These are phyloP conservation scores for Glaciozyma martinii DNA, from an alignment of 768 basidiomycete genomes.

Conservation along the genomic window DNA sequence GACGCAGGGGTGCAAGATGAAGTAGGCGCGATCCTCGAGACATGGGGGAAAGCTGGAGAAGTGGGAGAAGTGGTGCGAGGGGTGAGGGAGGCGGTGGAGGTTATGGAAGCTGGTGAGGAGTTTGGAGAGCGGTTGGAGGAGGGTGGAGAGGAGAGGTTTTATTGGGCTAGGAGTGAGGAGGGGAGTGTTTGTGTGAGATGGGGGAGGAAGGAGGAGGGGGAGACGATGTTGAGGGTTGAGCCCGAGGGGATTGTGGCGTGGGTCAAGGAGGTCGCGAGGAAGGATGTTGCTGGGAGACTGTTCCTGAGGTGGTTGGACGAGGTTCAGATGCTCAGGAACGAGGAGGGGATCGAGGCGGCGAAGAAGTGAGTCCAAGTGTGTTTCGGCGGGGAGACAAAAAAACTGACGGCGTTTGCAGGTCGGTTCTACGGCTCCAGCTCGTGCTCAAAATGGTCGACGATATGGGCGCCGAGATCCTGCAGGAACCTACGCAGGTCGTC, in stretches of 20 bases:
- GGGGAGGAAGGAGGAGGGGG: conserved; percentile 42
- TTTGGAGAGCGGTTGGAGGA: conserved; percentile 1
- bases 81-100: conserved; percentile 53
- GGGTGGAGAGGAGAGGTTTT: conserved; percentile 33
- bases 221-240: conserved; percentile 52
- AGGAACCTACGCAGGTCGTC: conserved; percentile 64
- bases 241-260: conserved; percentile 60
- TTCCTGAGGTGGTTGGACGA: conserved; percentile 66
- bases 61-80: conserved; percentile 49
- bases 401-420: conserved; percentile 38
- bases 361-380: conserved; percentile 44
- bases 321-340: conserved; percentile 49
- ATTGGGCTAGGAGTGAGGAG: no score
- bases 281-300: conserved; percentile 61
- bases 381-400: background rate
- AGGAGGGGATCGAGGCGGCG: conserved; percentile 38
- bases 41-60: conserved; percentile 65
- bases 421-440: conserved; percentile 66
- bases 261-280: conserved; percentile 56
- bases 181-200: no score
- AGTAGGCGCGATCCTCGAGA: conserved; percentile 56
- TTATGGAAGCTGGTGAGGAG: conserved; percentile 6
- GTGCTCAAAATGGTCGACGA: conserved; percentile 71
- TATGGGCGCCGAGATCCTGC: conserved; percentile 54
- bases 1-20: conserved; percentile 58